phyloP scores from a whole-genome alignment of 805 yeast genomes.

The Wickerhamiella spandovensis region DNA sequence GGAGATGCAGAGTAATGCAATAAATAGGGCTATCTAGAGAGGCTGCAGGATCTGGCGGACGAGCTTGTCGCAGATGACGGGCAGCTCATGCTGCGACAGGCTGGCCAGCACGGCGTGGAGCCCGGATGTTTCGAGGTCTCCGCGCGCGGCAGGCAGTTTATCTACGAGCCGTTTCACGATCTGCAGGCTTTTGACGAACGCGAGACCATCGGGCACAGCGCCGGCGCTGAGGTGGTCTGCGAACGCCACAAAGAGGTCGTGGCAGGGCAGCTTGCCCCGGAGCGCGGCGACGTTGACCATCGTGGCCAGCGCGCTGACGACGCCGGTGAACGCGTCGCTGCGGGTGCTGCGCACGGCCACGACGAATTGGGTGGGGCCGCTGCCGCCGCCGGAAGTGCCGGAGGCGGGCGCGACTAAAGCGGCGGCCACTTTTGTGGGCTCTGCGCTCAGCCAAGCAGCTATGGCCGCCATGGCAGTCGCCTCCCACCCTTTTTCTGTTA shows the following conservation, averaged over 20 bases:
- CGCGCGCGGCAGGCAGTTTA: neutral
- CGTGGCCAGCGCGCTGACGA: conserved; percentile 9
- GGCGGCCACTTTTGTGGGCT: conserved; percentile 13
- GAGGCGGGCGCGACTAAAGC: conserved; percentile 2
- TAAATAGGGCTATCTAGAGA: neutral
- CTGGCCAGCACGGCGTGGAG: neutral
- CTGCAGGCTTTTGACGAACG: conserved; percentile 12
- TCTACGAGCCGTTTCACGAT: conserved; percentile 6
- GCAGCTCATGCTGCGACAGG: neutral
- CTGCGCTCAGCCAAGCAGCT: conserved; percentile 24
- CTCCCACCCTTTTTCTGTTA: conserved; percentile 45
- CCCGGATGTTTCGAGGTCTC: neutral
- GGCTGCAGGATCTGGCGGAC: neutral
- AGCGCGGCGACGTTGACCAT: conserved; percentile 10
- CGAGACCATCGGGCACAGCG: conserved; percentile 1
- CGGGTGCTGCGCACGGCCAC: conserved; percentile 4
- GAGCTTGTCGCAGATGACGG: conserved; percentile 1
- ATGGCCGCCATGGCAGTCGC: conserved; percentile 41
- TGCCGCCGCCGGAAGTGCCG: conserved; percentile 1
- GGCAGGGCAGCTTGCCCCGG: conserved; percentile 4
- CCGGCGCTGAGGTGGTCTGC: neutral
- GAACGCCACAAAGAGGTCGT: conserved; percentile 6
- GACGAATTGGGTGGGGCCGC: conserved; percentile 1
- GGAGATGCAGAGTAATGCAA: neutral
- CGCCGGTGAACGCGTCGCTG: conserved; percentile 8